Base-by-base conservation (phyloP, 164 flowering plant genomes). In the Annona squamosa region DNA sequence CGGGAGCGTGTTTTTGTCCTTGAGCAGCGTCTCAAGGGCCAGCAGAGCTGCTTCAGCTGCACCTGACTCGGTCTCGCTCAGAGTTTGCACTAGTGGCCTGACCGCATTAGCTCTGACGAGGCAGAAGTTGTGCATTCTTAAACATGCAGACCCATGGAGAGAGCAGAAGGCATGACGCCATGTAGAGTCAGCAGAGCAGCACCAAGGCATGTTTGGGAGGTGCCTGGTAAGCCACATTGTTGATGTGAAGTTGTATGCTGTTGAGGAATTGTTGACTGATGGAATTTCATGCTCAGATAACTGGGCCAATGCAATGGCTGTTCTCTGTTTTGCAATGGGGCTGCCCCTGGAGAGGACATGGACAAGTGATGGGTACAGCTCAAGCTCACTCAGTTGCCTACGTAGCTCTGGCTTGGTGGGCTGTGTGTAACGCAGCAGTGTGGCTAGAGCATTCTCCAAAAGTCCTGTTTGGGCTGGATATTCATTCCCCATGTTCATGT, bases 51-150 rank as follows among this genome's bases (percentile, higher is more conserved):
- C 82, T 59, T 80, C 79, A 19, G 73, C 75, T 0, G 75, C 75
- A 7, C 75, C 82, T 3, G 75, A 63, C 18, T 47, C 43, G 0
- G 71, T 71, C 52, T 79, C 78, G 18, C 65, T 44, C 68, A 79
- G 65, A 3, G 71, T 73, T 19, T 73, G 74, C 70, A 79, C 63
- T 48, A 79, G 67, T 48, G 81, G 81, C 16, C 62, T 66, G 10
- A 79, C 70, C 43, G 81, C 81, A 68, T 73, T 78, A 16, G 77
- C 81, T 72, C 71, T 79, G 4, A 76, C 65, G 9, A 79, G 77
- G 74, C 81, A 79, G 71, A 79, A 79, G 19, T 64, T 68, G 47
- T 71, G 44, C 62, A 69, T 70, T 16, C 74, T 66, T 19, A 70
- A 79, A 68, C 79, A 79, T 17, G 65, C 48, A 13, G 69, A 46